These are phyloP conservation scores for Daldinia eschscholtzii DNA, from an alignment of 2,329 filamentous ascomycete genomes.

Conservation along the genomic window DNA sequence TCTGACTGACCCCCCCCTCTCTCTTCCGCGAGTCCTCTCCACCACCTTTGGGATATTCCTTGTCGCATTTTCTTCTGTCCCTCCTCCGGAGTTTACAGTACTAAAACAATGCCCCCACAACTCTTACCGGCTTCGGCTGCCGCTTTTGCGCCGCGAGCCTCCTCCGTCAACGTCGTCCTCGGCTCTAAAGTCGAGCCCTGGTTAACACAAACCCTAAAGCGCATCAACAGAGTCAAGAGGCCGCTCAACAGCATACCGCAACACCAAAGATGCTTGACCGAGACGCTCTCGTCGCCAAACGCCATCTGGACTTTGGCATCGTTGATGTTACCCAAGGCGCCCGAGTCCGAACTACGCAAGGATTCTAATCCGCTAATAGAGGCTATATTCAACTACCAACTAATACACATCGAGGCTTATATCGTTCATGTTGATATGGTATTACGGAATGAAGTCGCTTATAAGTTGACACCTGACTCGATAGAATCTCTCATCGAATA, in stretches of 20 bases:
- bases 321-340: constrained; percentile 90
- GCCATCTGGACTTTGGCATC: constrained; percentile 96
- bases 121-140: constrained; percentile 94
- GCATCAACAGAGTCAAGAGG: constrained; percentile 96
- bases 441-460: constrained; percentile 94
- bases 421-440: constrained; percentile 99
- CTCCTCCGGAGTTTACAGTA: constrained; percentile 35
- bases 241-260: constrained; percentile 97
- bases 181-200: constrained; percentile 93
- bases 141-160: constrained; percentile 90
- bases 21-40: constrained; percentile 46
- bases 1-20: constrained; percentile 49
- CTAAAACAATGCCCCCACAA: constrained; percentile 82
- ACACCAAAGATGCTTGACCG: constrained; percentile 94
- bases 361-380: constrained; percentile 87
- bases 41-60: constrained; percentile 52
- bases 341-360: constrained; percentile 84
- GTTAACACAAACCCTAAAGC: constrained; percentile 96
- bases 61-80: constrained; percentile 44
- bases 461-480: constrained; percentile 94
- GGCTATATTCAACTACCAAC: constrained; percentile 90
- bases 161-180: constrained; percentile 94
- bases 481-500: constrained; percentile 95
- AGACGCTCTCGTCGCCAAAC: constrained; percentile 88
- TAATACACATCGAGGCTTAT: constrained; percentile 95